Evolutionary conservation across 768 basidiomycete species (phyloP), one percentile per base, ranked within the genome.

Genomic region (Russula sp.): DNA sequence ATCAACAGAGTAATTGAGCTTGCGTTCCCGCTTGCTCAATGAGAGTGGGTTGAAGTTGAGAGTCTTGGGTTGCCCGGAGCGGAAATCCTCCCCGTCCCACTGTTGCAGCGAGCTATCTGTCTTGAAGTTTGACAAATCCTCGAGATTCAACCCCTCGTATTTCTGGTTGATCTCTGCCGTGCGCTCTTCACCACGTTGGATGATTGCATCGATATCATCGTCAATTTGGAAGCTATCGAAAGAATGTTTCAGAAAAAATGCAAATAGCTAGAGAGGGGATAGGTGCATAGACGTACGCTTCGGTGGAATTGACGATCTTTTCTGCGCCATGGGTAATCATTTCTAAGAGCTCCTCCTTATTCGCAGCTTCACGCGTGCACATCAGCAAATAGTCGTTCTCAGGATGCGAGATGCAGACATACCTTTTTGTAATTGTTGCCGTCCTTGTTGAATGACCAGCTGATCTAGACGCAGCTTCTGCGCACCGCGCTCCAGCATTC

Each of bases 271-370:
- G 48, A 53, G 46, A 50, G 34, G 20, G 44, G 42, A 48, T 11
- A 20, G n/a, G 5, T 14, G 76, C 20, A 11, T 38, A 32, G 36
- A 55, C 88, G 66, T 62, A 93, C 91, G 86, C 84, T 16, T 90
- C 88, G 0, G 75, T 74, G 4, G 86, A 79, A 72, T 89, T 96
- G 74, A 98, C 94, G 62, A 99, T 98, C 75, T 93, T 90, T 74
- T 98, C 96, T 0, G 94, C 96, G 22, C 97, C 96, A 71, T 96
- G 94, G 7, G 94, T 88, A 64, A 99, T 98, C 94, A 98, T 99
- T 72, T 98, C 95, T 40, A 98, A 78, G 16, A 99, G 80, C 63
- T 98, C 97, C 54, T 98, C 97, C 78, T 98, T 98, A 74, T 86
- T 91, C 18, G 92, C 89, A 59, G 91, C 94, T 88, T 70, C n/a